Evolutionary conservation across 1,284 basidiomycete species (phyloP), one percentile per base, ranked within the genome.

Genomic region (Clitocybe nebularis): DNA sequence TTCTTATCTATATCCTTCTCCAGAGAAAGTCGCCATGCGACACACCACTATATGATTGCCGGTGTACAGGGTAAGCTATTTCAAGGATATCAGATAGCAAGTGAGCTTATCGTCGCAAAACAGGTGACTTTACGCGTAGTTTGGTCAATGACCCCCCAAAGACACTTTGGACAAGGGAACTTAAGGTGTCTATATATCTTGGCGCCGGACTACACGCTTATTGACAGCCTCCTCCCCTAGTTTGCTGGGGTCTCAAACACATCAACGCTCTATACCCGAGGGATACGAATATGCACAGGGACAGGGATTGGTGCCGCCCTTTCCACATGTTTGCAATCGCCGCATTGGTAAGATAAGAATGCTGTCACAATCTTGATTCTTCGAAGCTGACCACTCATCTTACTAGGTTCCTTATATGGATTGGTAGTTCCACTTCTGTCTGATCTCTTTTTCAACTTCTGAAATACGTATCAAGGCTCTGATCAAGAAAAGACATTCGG

Each of bases 401-500:
- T 25, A 46, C 47, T 32, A 84, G 81, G 81, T 86, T 75, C 60
- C 68, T 86, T 43, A 86, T 88, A 51, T 87, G 84, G 84, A 87
- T 88, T 47, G 83, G 82, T 78, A 56, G 11, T 14, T 11, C 4
- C 29, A 32, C 11, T 5, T 16, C 29, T 2, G 29, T 14, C 19
- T 25, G 29, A 41, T 21, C 34, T 45, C 43, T 49, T 39, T 24
- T 23, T 41, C 41, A 21, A 29, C 39, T 49, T 41, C 3, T 28
- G 16, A 19, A n/a, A 13, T 4, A 30, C n/a, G 17, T 3, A 24
- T 45, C 47, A 51, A 79, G 80, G 81, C 37, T 83, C 81, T 44
- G 82, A 85, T 55, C 81, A 84, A 61, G 79, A 84, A 60, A 84
- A 82, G 66, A 87, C 84, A 1, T 87, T 87, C 53, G 84, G 84